Conservation (phyloP, 1,139 yeast species). For the Debaryomyces fabryi region DNA sequence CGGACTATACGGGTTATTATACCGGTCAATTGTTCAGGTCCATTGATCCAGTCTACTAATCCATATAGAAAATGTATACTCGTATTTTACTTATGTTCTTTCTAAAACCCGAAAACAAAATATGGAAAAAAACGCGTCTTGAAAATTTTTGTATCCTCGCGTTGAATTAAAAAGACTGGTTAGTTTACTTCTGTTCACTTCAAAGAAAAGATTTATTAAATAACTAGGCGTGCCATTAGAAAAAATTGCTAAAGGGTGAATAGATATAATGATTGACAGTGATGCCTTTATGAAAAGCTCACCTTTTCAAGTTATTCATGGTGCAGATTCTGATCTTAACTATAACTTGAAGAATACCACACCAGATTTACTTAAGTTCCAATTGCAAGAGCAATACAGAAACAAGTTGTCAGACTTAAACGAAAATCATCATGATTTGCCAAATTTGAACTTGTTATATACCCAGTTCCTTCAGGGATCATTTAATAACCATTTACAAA, state of each 20-base stretch:
- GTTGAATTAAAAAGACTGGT: not conserved
- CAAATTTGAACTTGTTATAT: conserved; percentile 23
- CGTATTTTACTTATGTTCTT: not conserved
- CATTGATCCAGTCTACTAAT: not conserved
- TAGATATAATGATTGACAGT: conserved; percentile 33
- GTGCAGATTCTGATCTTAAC: conserved; percentile 24
- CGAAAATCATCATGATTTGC: conserved; percentile 16
- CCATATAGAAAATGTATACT: not conserved
- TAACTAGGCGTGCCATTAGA: not conserved
- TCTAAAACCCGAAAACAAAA: not conserved
- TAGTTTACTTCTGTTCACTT: not conserved
- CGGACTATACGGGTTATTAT: not conserved
- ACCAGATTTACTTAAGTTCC: conserved; percentile 47
- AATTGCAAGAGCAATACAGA: conserved; percentile 46
- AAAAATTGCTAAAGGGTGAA: not conserved
- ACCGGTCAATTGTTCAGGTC: not conserved
- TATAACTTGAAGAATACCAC: conserved; percentile 42
- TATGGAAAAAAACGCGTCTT: conserved; percentile 4
- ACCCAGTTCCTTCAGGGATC: conserved; percentile 33
- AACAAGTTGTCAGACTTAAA: conserved; percentile 29
- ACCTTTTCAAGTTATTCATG: conserved; percentile 40
- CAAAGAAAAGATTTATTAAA: not conserved
- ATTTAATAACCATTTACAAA: conserved; percentile 42
- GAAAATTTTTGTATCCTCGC: conserved; percentile 1
- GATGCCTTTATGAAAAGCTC: conserved; percentile 39